phyloP scores from a whole-genome alignment of 306 rosid genomes.

The Hylodesmum podocarpum region DNA sequence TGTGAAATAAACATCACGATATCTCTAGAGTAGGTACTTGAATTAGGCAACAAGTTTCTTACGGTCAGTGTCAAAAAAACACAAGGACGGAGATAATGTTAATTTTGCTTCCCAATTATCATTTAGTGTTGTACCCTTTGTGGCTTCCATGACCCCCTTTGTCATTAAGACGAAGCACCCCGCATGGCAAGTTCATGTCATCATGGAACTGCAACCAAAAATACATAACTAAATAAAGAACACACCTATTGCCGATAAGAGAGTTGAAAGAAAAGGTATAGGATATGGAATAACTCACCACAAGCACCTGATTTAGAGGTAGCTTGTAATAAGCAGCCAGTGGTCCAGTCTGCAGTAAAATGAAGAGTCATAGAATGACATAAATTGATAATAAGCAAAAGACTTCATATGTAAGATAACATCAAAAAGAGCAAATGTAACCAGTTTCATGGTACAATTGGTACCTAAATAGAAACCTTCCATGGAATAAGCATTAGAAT shows the following conservation, averaged over 20 bases:
- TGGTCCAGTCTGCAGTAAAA: slow-evolving; percentile 71
- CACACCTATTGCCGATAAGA: background rate
- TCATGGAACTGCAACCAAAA: slow-evolving; percentile 70
- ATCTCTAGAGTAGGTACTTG: slow-evolving; percentile 4
- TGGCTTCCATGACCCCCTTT: slow-evolving; percentile 89
- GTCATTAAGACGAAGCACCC: slow-evolving; percentile 80
- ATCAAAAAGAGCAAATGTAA: slow-evolving; percentile 7
- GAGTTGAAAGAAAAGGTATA: background rate
- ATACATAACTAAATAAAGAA: slow-evolving; percentile 6
- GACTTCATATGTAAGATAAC: background rate
- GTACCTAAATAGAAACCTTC: slow-evolving; percentile 16
- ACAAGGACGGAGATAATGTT: background rate
- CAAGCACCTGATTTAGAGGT: slow-evolving; percentile 88
- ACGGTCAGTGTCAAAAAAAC: background rate
- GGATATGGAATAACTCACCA: slow-evolving; percentile 50
- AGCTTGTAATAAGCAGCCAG: slow-evolving; percentile 94
- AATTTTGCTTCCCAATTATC: slow-evolving; percentile 19
- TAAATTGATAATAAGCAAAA: slow-evolving; percentile 21
- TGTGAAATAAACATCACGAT: background rate
- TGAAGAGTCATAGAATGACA: slow-evolving; percentile 11
- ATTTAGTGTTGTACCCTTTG: slow-evolving; percentile 60
- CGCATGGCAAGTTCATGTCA: slow-evolving; percentile 86
- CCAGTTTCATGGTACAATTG: slow-evolving; percentile 10
- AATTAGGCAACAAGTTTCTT: slow-evolving; percentile 3
- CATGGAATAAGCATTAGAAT: background rate